These are phyloP conservation scores for Aspergillus unguis DNA, from an alignment of 2,329 filamentous ascomycete species.

Conservation along the genomic window DNA sequence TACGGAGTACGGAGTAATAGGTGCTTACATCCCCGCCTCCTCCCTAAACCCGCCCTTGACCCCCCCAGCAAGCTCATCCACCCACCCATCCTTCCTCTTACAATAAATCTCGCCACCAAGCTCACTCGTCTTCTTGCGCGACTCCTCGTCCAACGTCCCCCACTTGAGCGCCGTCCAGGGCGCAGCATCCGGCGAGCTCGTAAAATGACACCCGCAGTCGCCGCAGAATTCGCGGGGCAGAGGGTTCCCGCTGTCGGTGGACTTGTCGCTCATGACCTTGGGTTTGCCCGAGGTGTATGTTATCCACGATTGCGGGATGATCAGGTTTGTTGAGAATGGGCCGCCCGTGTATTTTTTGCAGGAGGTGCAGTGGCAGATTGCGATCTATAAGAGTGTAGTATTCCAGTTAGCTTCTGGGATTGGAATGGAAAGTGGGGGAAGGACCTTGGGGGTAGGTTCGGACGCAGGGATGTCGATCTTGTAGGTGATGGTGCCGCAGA, in stretches of 20 bases:
- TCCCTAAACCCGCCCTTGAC: constrained; percentile 7
- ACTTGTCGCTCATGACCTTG: constrained; percentile 18
- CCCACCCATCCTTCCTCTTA: constrained; percentile 21
- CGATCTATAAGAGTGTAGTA: constrained; percentile 10
- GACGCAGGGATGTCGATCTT: constrained; percentile 15
- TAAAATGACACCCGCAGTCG: constrained; percentile 23
- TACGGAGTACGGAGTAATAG: neutral
- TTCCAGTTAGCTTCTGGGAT: neutral
- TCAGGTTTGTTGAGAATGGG: constrained; percentile 24
- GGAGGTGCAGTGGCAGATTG: constrained; percentile 24
- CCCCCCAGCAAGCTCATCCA: constrained; percentile 14
- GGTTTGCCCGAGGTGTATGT: constrained; percentile 19
- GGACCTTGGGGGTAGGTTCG: constrained; percentile 19
- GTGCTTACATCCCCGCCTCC: neutral
- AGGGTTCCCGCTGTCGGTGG: constrained; percentile 9
- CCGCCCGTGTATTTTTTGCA: constrained; percentile 27
- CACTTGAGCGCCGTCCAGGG: constrained; percentile 18
- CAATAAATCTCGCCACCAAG: constrained; percentile 22
- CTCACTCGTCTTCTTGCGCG: constrained; percentile 8
- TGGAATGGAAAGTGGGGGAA: neutral
- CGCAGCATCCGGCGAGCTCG: constrained; percentile 11
- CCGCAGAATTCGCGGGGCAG: constrained; percentile 22
- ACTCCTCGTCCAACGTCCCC: constrained; percentile 23
- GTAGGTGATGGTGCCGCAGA: constrained; percentile 13
- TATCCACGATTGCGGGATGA: constrained; percentile 15